These are phyloP conservation scores for Lasiosphaeria miniovina DNA, from an alignment of 495 filamentous ascomycete species.

Conservation along the genomic window DNA sequence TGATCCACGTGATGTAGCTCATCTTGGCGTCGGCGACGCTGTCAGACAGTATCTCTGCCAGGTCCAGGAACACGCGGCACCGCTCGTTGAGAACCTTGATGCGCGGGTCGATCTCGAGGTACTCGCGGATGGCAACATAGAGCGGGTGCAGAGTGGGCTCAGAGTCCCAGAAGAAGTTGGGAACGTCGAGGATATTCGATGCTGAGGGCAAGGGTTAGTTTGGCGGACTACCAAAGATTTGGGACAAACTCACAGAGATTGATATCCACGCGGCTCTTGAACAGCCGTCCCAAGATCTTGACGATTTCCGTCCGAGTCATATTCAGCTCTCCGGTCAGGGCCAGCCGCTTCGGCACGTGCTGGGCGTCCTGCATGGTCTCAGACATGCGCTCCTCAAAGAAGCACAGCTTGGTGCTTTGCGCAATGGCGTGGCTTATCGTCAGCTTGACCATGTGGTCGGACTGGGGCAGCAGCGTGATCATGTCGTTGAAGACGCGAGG, in stretches of 20 bases:
- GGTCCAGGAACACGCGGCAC: slow-evolving; percentile 92
- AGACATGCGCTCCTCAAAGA: slow-evolving; percentile 96
- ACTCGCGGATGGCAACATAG: slow-evolving; percentile 92
- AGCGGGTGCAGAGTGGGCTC: slow-evolving; percentile 94
- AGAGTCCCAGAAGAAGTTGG: slow-evolving; percentile 98
- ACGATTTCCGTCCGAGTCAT: slow-evolving; percentile 93
- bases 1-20: slow-evolving; percentile 94
- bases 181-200: slow-evolving; percentile 94
- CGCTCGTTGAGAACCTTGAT: slow-evolving; percentile 96
- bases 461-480: slow-evolving; percentile 85
- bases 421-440: slow-evolving; percentile 96
- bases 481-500: slow-evolving; percentile 97
- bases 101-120: slow-evolving; percentile 93
- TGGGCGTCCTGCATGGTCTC: slow-evolving; percentile 91
- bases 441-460: slow-evolving; percentile 98
- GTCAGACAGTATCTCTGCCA: slow-evolving; percentile 92
- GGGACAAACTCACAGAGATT: slow-evolving; percentile 75
- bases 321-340: slow-evolving; percentile 83
- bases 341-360: slow-evolving; percentile 82
- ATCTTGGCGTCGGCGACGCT: slow-evolving; percentile 91
- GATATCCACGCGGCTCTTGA: slow-evolving; percentile 92
- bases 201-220: slow-evolving; percentile 45
- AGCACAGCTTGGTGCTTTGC: slow-evolving; percentile 93
- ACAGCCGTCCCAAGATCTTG: slow-evolving; percentile 82
- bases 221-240: neutral